Conservation (phyloP, 768 basidiomycete genomes). For the Tylopilus rubrobrunneus region DNA sequence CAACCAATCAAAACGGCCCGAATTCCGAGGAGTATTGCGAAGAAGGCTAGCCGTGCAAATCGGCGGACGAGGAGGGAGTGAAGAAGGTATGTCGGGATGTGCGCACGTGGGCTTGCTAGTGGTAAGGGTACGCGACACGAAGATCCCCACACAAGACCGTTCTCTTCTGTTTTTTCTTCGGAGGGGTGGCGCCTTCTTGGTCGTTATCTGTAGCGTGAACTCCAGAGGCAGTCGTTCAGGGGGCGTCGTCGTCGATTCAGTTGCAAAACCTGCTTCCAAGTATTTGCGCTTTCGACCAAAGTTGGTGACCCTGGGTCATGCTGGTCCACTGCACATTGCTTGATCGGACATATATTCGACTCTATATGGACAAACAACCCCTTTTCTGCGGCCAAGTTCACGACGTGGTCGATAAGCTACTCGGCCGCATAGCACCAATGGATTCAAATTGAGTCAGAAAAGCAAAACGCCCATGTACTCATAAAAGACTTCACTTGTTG, state of each 20-base stretch:
- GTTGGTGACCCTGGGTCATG: conserved; percentile 71
- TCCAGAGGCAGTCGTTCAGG: not conserved
- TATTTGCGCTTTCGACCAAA: conserved; percentile 73
- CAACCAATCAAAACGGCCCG: conserved; percentile 85
- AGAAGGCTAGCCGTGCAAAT: conserved; percentile 61
- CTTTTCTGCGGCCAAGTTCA: too few species aligned
- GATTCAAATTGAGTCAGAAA: too few species aligned
- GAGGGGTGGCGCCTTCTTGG: conserved; percentile 22
- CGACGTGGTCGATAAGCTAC: too few species aligned
- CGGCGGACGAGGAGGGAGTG: conserved; percentile 71
- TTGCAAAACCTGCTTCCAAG: conserved; percentile 55
- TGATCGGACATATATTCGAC: not conserved
- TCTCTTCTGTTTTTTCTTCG: conserved; percentile 61
- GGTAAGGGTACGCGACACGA: too few species aligned
- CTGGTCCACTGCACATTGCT: not conserved
- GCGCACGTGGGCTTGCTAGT: too few species aligned
- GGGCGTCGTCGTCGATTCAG: conserved; percentile 5
- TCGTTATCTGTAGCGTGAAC: not conserved
- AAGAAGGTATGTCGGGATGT: conserved; percentile 74
- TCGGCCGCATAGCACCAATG: too few species aligned
- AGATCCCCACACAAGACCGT: too few species aligned
- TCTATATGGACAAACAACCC: not conserved
- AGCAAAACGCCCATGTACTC: too few species aligned
- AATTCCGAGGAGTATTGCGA: conserved; percentile 54
- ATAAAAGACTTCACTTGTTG: too few species aligned